Evolutionary conservation across 2,329 filamentous ascomycete genomes (phyloP).

Genomic region (Talaromyces sp.): DNA sequence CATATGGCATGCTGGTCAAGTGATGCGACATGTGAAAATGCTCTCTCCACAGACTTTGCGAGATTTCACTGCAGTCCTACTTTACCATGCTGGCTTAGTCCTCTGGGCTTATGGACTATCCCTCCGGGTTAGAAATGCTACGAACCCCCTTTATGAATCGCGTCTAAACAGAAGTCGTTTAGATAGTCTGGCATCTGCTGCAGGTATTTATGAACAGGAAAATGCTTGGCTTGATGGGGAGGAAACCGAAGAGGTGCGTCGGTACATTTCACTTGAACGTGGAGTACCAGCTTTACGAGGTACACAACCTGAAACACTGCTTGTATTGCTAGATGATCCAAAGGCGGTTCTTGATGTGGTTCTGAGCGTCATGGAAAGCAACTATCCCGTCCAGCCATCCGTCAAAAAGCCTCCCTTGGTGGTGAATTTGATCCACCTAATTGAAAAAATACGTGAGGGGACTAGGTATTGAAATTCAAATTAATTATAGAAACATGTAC

Average conservation of each 20-base stretch:
- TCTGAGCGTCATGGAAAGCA: slow-evolving; percentile 12
- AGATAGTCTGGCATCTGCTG: neutral
- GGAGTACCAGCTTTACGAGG: neutral
- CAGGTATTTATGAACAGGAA: neutral
- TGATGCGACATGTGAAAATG: slow-evolving; percentile 1
- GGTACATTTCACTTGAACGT: neutral
- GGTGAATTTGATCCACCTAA: slow-evolving; percentile 8
- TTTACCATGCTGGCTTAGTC: neutral
- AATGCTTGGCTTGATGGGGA: slow-evolving; percentile 1
- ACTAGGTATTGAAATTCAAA: neutral
- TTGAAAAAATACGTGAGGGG: slow-evolving; percentile 1
- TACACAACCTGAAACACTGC: neutral
- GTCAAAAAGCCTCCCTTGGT: slow-evolving; percentile 4
- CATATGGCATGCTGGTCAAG: slow-evolving; percentile 14
- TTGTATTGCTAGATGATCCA: slow-evolving; percentile 3
- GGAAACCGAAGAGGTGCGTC: neutral
- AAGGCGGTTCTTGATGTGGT: slow-evolving; percentile 9
- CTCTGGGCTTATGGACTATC: slow-evolving; percentile 2
- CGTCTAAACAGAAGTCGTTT: neutral
- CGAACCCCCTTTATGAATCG: neutral
- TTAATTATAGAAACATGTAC: neutral
- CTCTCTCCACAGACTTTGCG: neutral
- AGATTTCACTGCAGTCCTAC: neutral
- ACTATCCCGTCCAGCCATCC: slow-evolving; percentile 22
- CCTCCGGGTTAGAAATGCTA: neutral